phyloP scores from a whole-genome alignment of 164 flowering plant species.

The Macadamia integrifolia region DNA sequence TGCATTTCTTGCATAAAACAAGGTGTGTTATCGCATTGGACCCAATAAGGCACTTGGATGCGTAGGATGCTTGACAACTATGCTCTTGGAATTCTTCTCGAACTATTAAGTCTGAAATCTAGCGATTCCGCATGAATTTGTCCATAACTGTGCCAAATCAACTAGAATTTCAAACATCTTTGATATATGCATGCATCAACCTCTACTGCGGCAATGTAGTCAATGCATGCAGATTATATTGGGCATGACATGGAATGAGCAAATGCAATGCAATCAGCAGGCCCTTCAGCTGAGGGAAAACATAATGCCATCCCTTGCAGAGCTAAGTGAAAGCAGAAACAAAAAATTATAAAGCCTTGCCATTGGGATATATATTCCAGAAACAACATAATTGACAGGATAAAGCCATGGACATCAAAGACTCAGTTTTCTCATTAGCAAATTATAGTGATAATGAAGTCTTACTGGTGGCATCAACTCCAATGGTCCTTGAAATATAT shows the following conservation, averaged over 20 bases:
- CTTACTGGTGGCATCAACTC: conserved; percentile 93
- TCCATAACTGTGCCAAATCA: no score
- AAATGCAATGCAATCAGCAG: not conserved
- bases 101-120: no score
- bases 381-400: not conserved
- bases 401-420: conserved; percentile 5
- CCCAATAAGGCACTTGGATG: no score
- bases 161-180: no score
- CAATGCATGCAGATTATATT: not conserved
- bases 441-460: not conserved
- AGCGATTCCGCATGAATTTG: no score
- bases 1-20: no score
- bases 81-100: no score
- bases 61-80: no score
- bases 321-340: not conserved
- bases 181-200: no score
- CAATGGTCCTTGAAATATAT: conserved; percentile 89
- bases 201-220: not conserved
- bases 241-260: not conserved
- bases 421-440: not conserved
- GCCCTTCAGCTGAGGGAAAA: not conserved
- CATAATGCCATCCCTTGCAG: not conserved
- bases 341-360: no score
- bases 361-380: not conserved
- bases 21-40: no score